Conservation (phyloP, 2,329 filamentous ascomycete genomes). For the Sarocladiaceae sp. region DNA sequence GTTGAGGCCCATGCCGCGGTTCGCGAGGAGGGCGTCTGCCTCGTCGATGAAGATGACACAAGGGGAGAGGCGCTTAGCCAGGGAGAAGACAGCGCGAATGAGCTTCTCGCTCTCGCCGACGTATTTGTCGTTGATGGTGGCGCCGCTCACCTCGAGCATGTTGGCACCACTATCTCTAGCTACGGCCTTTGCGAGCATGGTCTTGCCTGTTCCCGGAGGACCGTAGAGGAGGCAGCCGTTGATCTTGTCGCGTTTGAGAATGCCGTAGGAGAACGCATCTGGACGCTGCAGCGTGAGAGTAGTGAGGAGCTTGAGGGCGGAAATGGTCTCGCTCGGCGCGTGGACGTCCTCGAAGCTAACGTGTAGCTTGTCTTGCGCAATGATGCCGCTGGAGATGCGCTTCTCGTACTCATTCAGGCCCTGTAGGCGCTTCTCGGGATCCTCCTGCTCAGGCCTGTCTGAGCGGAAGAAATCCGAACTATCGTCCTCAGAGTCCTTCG, state of each 20-base stretch:
- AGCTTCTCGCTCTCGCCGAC: slow-evolving; percentile 97
- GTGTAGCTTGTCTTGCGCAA: slow-evolving; percentile 73
- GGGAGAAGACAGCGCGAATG: slow-evolving; percentile 81
- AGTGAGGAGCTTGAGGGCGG: slow-evolving; percentile 82
- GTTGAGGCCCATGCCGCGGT: slow-evolving; percentile 59
- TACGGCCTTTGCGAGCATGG: slow-evolving; percentile 61
- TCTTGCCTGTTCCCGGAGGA: slow-evolving; percentile 75
- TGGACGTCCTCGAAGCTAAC: slow-evolving; percentile 87
- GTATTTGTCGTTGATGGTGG: slow-evolving; percentile 92
- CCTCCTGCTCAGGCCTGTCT: slow-evolving; percentile 23
- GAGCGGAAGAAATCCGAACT: no score
- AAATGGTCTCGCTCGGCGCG: slow-evolving; percentile 73
- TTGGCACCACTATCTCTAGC: slow-evolving; percentile 63
- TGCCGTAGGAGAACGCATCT: slow-evolving; percentile 93
- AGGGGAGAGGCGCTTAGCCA: slow-evolving; percentile 85
- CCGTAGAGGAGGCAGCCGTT: slow-evolving; percentile 85
- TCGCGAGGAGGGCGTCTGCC: slow-evolving; percentile 67
- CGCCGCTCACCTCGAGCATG: slow-evolving; percentile 82
- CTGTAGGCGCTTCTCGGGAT: slow-evolving; percentile 21
- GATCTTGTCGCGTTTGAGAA: slow-evolving; percentile 84
- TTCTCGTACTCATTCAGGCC: slow-evolving; percentile 71
- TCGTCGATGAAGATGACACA: slow-evolving; percentile 25
- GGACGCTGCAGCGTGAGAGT: slow-evolving; percentile 80
- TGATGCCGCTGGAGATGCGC: slow-evolving; percentile 70
- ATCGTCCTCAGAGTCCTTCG: no score